phyloP scores from a whole-genome alignment of 2,329 filamentous ascomycete genomes.

The Colletotrichum coccodes region DNA sequence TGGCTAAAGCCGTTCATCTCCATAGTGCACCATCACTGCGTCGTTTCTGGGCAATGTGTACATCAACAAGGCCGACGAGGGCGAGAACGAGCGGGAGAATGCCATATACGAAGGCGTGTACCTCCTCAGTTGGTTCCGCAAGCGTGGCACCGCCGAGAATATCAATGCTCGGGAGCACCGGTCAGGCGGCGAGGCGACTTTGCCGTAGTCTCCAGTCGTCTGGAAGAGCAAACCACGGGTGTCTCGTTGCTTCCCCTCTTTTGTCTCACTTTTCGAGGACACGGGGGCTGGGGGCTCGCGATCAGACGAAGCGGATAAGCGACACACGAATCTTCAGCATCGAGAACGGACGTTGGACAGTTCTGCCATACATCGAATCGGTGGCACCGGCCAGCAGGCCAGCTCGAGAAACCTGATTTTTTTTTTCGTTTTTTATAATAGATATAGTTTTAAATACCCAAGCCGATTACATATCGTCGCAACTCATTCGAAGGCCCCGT shows the following conservation, averaged over 20 bases:
- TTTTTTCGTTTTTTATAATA: too few relatives aligned
- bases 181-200: background rate
- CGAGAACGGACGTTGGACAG: too few relatives aligned
- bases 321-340: background rate
- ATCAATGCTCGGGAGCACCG: background rate
- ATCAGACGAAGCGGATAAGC: background rate
- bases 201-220: background rate
- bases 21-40: constrained; percentile 39
- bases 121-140: constrained; percentile 35
- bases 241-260: background rate
- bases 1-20: background rate
- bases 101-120: constrained; percentile 42
- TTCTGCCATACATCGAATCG: too few relatives aligned
- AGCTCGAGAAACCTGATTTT: too few relatives aligned
- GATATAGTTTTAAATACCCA: too few relatives aligned
- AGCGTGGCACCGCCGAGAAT: background rate
- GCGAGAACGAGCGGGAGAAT: constrained; percentile 39
- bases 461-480: too few relatives aligned
- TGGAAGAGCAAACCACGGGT: too few relatives aligned
- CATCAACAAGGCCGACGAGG: constrained; percentile 39
- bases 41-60: constrained; percentile 46
- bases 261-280: background rate
- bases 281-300: background rate
- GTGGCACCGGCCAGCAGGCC: background rate
- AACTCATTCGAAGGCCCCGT: too few relatives aligned